Conservation (phyloP, 2,329 filamentous ascomycete species). For the Nakataea oryzae region DNA sequence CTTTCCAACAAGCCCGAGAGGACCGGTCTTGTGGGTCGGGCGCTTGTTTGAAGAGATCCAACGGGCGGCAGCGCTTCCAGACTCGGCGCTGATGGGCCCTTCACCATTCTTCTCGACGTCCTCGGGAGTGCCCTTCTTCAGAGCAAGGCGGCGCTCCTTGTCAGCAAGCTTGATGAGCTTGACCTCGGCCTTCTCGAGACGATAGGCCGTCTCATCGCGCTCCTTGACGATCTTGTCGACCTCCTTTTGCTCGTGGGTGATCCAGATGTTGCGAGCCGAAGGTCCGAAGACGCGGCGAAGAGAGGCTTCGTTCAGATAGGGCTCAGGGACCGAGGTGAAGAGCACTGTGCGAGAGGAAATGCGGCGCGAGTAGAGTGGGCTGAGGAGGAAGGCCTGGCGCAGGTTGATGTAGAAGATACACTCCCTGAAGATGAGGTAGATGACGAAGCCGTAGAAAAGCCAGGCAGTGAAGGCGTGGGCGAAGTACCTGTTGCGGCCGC, state of each 20-base stretch:
- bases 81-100: slow-evolving; percentile 50
- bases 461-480: slow-evolving; percentile 75
- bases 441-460: slow-evolving; percentile 77
- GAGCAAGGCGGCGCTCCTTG: slow-evolving; percentile 54
- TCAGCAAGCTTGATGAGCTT: slow-evolving; percentile 75
- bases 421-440: slow-evolving; percentile 84
- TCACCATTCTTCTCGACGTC: slow-evolving; percentile 16
- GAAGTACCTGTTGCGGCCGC: slow-evolving; percentile 58
- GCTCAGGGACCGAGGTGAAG: slow-evolving; percentile 71
- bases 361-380: slow-evolving; percentile 70
- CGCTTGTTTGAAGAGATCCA: slow-evolving; percentile 67
- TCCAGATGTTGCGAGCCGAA: slow-evolving; percentile 75
- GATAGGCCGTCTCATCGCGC: slow-evolving; percentile 68
- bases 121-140: slow-evolving; percentile 45
- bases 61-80: slow-evolving; percentile 59
- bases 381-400: slow-evolving; percentile 83
- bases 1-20: slow-evolving; percentile 61
- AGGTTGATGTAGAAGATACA: slow-evolving; percentile 90
- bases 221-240: slow-evolving; percentile 74
- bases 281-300: slow-evolving; percentile 74
- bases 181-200: slow-evolving; percentile 79
- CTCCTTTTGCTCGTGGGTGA: slow-evolving; percentile 65
- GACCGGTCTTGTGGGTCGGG: slow-evolving; percentile 64
- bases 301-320: slow-evolving; percentile 67
- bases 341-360: slow-evolving; percentile 89